Conservation (phyloP, 495 filamentous ascomycete genomes). For the Elaphomyces granulatus region DNA sequence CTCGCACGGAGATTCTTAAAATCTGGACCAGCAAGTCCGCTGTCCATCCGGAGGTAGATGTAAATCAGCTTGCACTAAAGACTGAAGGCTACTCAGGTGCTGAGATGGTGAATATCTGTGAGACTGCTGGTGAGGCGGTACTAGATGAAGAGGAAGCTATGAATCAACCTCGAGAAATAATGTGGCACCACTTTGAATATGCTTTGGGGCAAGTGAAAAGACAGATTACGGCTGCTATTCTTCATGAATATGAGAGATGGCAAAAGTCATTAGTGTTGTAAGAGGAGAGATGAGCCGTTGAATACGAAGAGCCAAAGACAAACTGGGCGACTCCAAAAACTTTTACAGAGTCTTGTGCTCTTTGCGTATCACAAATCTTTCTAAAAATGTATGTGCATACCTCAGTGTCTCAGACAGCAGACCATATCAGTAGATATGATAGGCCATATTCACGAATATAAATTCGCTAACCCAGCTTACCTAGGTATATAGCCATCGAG, state of each 20-base stretch:
- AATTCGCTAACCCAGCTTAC: too few species aligned
- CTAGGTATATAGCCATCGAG: too few species aligned
- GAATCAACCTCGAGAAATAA: slow-evolving; percentile 34
- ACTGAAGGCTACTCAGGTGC: slow-evolving; percentile 81
- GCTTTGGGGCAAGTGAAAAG: slow-evolving; percentile 48
- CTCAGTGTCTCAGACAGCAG: too few species aligned
- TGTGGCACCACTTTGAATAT: slow-evolving; percentile 46
- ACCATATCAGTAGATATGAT: too few species aligned
- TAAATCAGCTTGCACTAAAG: slow-evolving; percentile 46
- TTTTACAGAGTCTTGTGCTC: slow-evolving; percentile 5
- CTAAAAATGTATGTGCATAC: too few species aligned
- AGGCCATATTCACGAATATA: too few species aligned
- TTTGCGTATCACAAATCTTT: too few species aligned
- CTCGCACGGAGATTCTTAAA: slow-evolving; percentile 60
- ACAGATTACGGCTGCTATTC: slow-evolving; percentile 53
- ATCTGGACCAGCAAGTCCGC: slow-evolving; percentile 48
- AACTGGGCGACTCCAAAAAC: too few species aligned
- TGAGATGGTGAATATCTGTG: slow-evolving; percentile 72
- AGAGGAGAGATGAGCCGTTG: slow-evolving; percentile 1
- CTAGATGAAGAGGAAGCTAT: slow-evolving; percentile 39
- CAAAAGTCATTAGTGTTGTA: slow-evolving; percentile 19
- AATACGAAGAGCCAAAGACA: too few species aligned
- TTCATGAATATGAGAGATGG: slow-evolving; percentile 56
- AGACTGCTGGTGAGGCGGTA: slow-evolving; percentile 46
- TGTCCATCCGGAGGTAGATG: slow-evolving; percentile 49